phyloP scores from a whole-genome alignment of 2,329 filamentous ascomycete species.

The Fusarium keratoplasticum region DNA sequence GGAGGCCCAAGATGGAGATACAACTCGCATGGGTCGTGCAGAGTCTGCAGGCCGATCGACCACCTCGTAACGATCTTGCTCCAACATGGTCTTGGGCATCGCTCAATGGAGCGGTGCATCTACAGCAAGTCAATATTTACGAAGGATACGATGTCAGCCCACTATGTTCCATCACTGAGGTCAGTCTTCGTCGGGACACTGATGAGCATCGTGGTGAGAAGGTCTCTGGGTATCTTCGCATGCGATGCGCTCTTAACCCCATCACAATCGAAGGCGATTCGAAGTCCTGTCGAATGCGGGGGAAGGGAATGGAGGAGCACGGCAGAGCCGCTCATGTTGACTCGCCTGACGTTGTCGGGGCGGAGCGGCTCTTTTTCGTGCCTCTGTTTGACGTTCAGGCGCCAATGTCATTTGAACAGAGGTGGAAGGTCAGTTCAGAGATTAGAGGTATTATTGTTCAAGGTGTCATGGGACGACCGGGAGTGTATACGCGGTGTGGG shows the following conservation, averaged over 20 bases:
- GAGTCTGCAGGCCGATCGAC: not conserved
- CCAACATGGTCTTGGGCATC: slow-evolving; percentile 26
- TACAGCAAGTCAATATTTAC: slow-evolving; percentile 3
- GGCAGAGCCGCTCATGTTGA: not conserved
- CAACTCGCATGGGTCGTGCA: slow-evolving; percentile 16
- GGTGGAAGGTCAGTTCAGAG: slow-evolving; percentile 11
- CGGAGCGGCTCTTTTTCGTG: slow-evolving; percentile 7
- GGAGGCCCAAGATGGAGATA: slow-evolving; percentile 16
- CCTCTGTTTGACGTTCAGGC: slow-evolving; percentile 18
- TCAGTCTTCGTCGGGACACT: not conserved
- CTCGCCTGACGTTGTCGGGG: not conserved
- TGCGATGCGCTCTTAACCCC: slow-evolving; percentile 12
- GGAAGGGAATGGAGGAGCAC: slow-evolving; percentile 14
- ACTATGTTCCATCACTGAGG: slow-evolving; percentile 4
- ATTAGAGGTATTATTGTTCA: slow-evolving; percentile 10
- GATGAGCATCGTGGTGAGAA: not conserved
- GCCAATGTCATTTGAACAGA: not conserved
- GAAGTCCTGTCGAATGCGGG: not conserved
- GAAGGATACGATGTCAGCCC: slow-evolving; percentile 8
- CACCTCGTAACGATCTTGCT: slow-evolving; percentile 14
- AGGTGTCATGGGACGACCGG: not conserved
- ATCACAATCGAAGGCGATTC: not conserved
- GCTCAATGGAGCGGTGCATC: slow-evolving; percentile 5
- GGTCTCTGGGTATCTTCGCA: not conserved
- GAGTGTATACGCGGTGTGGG: slow-evolving; percentile 15